Evolutionary conservation across 257 asterid genomes (phyloP).

Genomic region (Solanum verrucosum): DNA sequence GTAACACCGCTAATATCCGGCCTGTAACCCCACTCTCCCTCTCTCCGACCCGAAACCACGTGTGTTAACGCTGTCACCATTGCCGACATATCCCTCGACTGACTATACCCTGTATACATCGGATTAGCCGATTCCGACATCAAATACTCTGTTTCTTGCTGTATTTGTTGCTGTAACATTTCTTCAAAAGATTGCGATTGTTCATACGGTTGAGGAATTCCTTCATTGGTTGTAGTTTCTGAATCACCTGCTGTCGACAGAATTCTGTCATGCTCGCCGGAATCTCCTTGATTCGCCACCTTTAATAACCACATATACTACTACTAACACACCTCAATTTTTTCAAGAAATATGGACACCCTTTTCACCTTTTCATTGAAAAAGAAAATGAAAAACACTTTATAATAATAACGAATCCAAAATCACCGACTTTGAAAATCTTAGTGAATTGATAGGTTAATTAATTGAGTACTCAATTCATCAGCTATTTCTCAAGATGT

Average conservation of each 20-base stretch:
- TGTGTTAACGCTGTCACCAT: constrained; percentile 64
- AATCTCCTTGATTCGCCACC: constrained; percentile 65
- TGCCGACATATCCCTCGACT: constrained; percentile 44
- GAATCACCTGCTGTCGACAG: constrained; percentile 8
- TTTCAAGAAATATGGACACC: not conserved
- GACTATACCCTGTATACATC: constrained; percentile 25
- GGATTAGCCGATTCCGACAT: constrained; percentile 28
- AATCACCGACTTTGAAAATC: not conserved
- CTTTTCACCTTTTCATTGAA: not conserved
- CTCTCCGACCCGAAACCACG: constrained; percentile 47
- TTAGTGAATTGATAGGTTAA: not conserved
- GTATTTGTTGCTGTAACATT: constrained; percentile 16
- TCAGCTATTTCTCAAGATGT: not conserved
- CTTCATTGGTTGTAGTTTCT: not conserved
- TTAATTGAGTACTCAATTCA: not conserved
- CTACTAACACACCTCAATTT: not conserved
- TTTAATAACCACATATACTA: constrained; percentile 34
- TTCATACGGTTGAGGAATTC: not conserved
- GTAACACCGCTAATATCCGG: constrained; percentile 13
- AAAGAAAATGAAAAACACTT: not conserved
- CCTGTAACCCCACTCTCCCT: constrained; percentile 12
- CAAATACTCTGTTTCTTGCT: constrained; percentile 14
- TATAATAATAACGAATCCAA: not conserved
- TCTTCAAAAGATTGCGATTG: constrained; percentile 8
- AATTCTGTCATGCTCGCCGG: constrained; percentile 30